A percentile compares a stretch with the other conserved stretches of the same genome.
Conservation (phyloP, 257 asterid species). For the Echium plantagineum region DNA sequence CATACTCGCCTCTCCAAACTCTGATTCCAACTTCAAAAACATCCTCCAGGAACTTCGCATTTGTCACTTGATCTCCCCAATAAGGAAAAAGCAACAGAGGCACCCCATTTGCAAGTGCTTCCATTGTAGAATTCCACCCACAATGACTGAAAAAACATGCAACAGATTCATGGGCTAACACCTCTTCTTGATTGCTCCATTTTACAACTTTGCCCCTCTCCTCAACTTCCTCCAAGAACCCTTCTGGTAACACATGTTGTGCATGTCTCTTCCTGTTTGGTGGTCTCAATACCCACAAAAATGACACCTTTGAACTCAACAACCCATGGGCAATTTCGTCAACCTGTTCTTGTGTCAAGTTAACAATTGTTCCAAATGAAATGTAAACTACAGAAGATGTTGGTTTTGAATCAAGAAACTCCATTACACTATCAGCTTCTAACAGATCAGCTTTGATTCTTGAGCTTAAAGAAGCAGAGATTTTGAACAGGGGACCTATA, state of each 20-base stretch:
- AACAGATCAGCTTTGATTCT: background rate
- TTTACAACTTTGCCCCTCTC: constrained; percentile 11
- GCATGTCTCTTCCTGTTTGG: background rate
- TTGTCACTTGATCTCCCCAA: constrained; percentile 85
- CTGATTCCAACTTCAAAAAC: constrained; percentile 22
- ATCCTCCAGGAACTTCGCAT: constrained; percentile 23
- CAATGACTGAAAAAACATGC: constrained; percentile 19
- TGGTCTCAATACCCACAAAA: constrained; percentile 21
- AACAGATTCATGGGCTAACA: constrained; percentile 9
- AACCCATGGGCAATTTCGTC: constrained; percentile 17
- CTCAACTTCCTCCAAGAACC: constrained; percentile 10
- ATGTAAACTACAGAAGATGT: constrained; percentile 16
- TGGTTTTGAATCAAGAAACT: constrained; percentile 14
- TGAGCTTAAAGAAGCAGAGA: background rate
- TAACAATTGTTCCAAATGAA: constrained; percentile 17
- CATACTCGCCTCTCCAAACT: constrained; percentile 61
- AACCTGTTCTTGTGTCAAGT: constrained; percentile 9
- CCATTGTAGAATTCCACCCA: constrained; percentile 84
- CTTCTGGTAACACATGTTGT: constrained; percentile 13
- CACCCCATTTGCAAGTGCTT: constrained; percentile 58
- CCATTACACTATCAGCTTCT: constrained; percentile 10
- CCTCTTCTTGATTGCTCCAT: constrained; percentile 24
- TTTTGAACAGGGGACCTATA: too few species aligned
- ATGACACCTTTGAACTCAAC: constrained; percentile 11
- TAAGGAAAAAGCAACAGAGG: constrained; percentile 75